Evolutionary conservation across 2,329 filamentous ascomycete species (phyloP).

Genomic region (Chrysoporthe austroafricana): DNA sequence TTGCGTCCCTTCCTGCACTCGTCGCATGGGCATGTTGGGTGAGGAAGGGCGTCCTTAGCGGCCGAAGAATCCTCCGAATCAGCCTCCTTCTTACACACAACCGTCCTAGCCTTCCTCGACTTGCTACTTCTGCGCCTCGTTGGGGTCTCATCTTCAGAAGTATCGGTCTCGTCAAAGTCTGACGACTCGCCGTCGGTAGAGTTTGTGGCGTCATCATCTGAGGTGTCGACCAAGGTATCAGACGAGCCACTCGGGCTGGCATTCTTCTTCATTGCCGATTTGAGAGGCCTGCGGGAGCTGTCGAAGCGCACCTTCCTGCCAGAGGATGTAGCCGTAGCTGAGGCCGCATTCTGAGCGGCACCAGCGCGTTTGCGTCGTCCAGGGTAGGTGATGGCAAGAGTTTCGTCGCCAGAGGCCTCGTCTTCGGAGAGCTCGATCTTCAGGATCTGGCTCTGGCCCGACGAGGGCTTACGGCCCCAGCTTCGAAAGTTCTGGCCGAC

Average conservation of each 20-base stretch:
- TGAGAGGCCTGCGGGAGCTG: slow-evolving; percentile 34
- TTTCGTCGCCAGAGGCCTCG: slow-evolving; percentile 55
- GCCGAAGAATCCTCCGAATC: slow-evolving; percentile 23
- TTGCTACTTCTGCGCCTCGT: slow-evolving; percentile 19
- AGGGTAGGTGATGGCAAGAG: slow-evolving; percentile 53
- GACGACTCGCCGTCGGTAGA: slow-evolving; percentile 25
- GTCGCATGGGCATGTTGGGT: slow-evolving; percentile 42
- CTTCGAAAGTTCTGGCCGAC: slow-evolving; percentile 42
- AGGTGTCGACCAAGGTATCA: slow-evolving; percentile 33
- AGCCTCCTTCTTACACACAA: slow-evolving; percentile 22
- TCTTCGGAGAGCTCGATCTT: slow-evolving; percentile 53
- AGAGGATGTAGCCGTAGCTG: slow-evolving; percentile 6
- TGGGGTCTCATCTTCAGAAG: slow-evolving; percentile 20
- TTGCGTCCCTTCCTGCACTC: slow-evolving; percentile 37
- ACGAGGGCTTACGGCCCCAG: slow-evolving; percentile 18
- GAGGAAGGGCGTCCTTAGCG: slow-evolving; percentile 39
- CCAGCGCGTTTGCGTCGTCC: slow-evolving; percentile 35
- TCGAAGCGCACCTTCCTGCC: slow-evolving; percentile 51
- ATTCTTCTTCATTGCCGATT: slow-evolving; percentile 44
- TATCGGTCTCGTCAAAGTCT: slow-evolving; percentile 23
- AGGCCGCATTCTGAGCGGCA: not conserved
- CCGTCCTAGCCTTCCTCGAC: slow-evolving; percentile 28
- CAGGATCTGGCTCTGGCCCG: slow-evolving; percentile 37
- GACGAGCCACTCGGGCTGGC: slow-evolving; percentile 24
- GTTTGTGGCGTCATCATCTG: slow-evolving; percentile 24